These are phyloP conservation scores for Alternaria panax DNA, from an alignment of 2,329 filamentous ascomycete species.

Conservation along the genomic window DNA sequence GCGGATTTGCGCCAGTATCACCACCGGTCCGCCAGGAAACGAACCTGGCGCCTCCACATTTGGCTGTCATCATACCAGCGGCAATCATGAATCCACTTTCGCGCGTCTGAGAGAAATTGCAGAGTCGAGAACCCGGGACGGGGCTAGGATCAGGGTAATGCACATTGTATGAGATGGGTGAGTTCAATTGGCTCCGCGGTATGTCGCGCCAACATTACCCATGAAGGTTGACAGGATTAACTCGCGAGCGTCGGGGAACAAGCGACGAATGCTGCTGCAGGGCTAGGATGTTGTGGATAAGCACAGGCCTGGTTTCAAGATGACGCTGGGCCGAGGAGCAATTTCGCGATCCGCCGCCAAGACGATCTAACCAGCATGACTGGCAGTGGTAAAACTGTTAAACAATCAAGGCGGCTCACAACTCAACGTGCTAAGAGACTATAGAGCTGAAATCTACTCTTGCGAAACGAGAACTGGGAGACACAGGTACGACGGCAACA, in stretches of 20 bases:
- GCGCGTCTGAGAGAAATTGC: constrained; percentile 49
- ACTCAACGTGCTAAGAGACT: background rate
- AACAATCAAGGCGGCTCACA: constrained; percentile 11
- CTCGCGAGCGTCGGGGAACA: constrained; percentile 20
- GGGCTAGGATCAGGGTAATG: constrained; percentile 23
- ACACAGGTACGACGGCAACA: background rate
- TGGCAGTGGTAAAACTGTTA: constrained; percentile 32
- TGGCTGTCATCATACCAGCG: constrained; percentile 35
- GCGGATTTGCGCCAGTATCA: constrained; percentile 32
- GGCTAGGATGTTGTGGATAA: constrained; percentile 13
- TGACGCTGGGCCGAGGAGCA: constrained; percentile 31
- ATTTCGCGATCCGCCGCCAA: constrained; percentile 44
- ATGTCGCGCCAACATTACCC: constrained; percentile 36
- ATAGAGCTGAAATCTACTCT: constrained; percentile 4
- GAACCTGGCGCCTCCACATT: constrained; percentile 35
- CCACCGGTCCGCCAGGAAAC: constrained; percentile 32
- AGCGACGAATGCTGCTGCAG: constrained; percentile 39
- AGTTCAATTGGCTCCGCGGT: constrained; percentile 35
- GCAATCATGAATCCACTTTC: constrained; percentile 37
- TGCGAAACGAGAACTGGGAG: constrained; percentile 2
- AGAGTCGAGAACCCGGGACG: constrained; percentile 31
- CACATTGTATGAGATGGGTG: constrained; percentile 11
- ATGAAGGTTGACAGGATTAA: constrained; percentile 31
- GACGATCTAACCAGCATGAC: constrained; percentile 28
- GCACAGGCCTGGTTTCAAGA: constrained; percentile 42